Evolutionary conservation across 177 flowering plant genomes (phyloP), one percentile per base, ranked within the genome.

Genomic region (Telopea speciosissima): DNA sequence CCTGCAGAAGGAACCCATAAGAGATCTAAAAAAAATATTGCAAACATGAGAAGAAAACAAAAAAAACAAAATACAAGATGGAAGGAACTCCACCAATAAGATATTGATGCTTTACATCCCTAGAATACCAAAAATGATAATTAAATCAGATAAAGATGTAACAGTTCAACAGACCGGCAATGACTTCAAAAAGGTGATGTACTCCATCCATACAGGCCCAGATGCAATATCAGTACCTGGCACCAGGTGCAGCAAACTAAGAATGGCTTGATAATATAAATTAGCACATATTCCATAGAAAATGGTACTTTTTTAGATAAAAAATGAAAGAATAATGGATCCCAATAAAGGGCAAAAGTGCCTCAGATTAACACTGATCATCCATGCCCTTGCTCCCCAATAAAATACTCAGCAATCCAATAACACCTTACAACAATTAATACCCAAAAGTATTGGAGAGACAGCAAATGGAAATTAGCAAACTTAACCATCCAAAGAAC

Each of bases 171-270:
- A 58, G 66, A 92, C 99, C 85, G 91, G 97, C 68, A 88, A 61
- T 49, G 97, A 86, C 80, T 87, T 92, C 74, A 95, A 77, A 78
- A 89, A 91, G 69, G 90, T 72, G 66, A 95, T 90, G 77, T 95
- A 92, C 79, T 95, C 99, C 85, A 88, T 87, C 99, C 99, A 95
- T 49, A 95, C 81, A 73, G 97, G 97, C 62, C 99, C 99, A 67
- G 97, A 86, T 75, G 92, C 87, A 67, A 92, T 91, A 75, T 95
- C 99, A 33, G 88, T 84, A 67, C 99, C 99, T 95, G 83, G 68
- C 70, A 79, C 44, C 66, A 81, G 23, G 82, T 40, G 24, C 62
- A 74, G 25, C 24, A 70, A 22, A 3, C 69, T 2, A 36, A 60
- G 61, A 33, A 36, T 22, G 63, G 67, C 63, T 62, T 26, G 36